Base-by-base conservation (phyloP, 73 alveolate species). In the Effrenium voratum region DNA sequence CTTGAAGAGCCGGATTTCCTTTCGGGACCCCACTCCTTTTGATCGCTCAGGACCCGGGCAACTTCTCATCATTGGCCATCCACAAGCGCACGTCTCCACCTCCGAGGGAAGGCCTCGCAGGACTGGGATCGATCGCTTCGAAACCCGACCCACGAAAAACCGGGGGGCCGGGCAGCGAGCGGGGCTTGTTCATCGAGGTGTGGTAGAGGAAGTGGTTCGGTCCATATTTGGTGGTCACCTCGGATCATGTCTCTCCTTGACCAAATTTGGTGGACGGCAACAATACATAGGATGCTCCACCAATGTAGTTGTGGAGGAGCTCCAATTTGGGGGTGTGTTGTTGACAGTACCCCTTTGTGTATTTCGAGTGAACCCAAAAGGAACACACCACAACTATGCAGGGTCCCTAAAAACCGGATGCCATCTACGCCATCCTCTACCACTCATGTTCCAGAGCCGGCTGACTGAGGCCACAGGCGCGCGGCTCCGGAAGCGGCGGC, bases 131-230 rank as follows among this genome's bases (percentile, higher is more conserved):
- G 63, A 52, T 12, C 63, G 8, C 63, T 8, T 52, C 63, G 8
- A 8, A 8, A 52, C 19, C 63, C 63, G 19, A 8, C 63, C 8
- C 8, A 52, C 26, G 63, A 19, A 19, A 8, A 52, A 52, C 92
- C 49, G 52, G 49, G 92, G 26, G 49, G 22, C 75, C 92, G 26
- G 46, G 47, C 95, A 87, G 44, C 13, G 95, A 87, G 45, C 95
- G 83, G 24, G 80, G 95, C 84, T 87, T 87, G 95, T 87, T 87
- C 95, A 87, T 87, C 32, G 95, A 76, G 50, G 95, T 59, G 84
- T 87, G 84, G 84, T 87, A 87, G 26, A 87, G 66, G 84, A 87
- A 87, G 95, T 87, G 95, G 95, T 87, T 87, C n/a, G 95, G 95
- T 66, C 95, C 95, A 32, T 43, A 87, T 72, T 63, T 87, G 50